phyloP scores from a whole-genome alignment of 257 asterid species.

The Apocynum venetum region DNA sequence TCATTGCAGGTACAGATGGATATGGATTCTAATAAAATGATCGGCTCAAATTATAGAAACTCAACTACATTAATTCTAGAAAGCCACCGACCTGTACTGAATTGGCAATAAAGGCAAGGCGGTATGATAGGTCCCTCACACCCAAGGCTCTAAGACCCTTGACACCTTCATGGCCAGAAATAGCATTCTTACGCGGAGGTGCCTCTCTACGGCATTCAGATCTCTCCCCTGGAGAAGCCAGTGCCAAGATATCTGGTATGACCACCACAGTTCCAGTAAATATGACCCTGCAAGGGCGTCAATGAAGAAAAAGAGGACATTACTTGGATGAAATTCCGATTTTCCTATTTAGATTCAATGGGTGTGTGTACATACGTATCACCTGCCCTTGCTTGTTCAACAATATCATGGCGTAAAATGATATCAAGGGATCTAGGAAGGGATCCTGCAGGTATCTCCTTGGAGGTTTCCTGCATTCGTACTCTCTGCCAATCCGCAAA shows the following conservation, averaged over 20 bases:
- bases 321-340: neutral
- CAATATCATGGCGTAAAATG: slow-evolving; percentile 89
- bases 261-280: slow-evolving; percentile 94
- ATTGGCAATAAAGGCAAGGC: slow-evolving; percentile 93
- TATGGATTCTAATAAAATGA: neutral
- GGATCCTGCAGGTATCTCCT: slow-evolving; percentile 97
- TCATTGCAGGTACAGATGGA: neutral
- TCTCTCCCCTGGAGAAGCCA: slow-evolving; percentile 97
- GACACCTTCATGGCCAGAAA: slow-evolving; percentile 77
- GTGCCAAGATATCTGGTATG: slow-evolving; percentile 81
- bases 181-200: slow-evolving; percentile 62
- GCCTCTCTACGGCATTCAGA: slow-evolving; percentile 81
- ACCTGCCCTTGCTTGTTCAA: slow-evolving; percentile 97
- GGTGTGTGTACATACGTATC: slow-evolving; percentile 57
- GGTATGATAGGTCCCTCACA: slow-evolving; percentile 88
- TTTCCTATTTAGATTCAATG: neutral
- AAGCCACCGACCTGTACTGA: slow-evolving; percentile 70
- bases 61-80: neutral
- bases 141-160: slow-evolving; percentile 95
- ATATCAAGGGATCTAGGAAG: slow-evolving; percentile 97
- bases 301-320: neutral
- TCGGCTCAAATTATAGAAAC: neutral
- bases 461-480: slow-evolving; percentile 91
- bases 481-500: slow-evolving; percentile 99
- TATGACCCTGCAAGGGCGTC: slow-evolving; percentile 59